These are phyloP conservation scores for Lentinus tigrinus DNA, from an alignment of 768 basidiomycete species.

Conservation along the genomic window DNA sequence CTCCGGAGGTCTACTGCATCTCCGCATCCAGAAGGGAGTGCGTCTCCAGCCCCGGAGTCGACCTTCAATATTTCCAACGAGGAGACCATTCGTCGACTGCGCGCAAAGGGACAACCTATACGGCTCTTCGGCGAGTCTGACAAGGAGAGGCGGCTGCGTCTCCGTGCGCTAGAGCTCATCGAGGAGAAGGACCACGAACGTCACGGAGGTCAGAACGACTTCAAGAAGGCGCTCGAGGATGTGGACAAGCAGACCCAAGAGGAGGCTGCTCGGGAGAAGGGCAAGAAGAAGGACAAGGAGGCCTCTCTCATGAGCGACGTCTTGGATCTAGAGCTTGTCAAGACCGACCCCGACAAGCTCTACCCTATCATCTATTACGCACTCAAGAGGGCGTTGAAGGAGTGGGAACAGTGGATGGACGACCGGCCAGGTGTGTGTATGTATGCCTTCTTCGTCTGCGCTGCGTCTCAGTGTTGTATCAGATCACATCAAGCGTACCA, in stretches of 20 bases:
- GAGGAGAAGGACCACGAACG: slow-evolving; percentile 85
- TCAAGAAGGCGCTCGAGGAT: slow-evolving; percentile 85
- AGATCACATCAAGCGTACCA: slow-evolving; percentile 86
- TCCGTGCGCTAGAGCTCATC: slow-evolving; percentile 92
- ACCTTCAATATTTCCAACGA: slow-evolving; percentile 90
- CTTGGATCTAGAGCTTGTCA: slow-evolving; percentile 79
- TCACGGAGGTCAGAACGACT: slow-evolving; percentile 90
- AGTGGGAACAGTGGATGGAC: slow-evolving; percentile 96
- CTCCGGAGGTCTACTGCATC: slow-evolving; percentile 19
- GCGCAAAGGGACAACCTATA: slow-evolving; percentile 91
- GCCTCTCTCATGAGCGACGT: slow-evolving; percentile 48
- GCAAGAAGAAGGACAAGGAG: slow-evolving; percentile 54
- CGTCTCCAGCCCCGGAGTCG: slow-evolving; percentile 45
- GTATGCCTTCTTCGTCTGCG: neutral
- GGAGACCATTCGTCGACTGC: slow-evolving; percentile 85
- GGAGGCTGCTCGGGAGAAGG: slow-evolving; percentile 42
- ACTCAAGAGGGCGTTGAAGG: slow-evolving; percentile 86
- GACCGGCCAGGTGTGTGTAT: slow-evolving; percentile 75
- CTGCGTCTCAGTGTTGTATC: neutral
- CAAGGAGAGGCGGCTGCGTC: slow-evolving; percentile 84
- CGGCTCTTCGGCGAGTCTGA: slow-evolving; percentile 94
- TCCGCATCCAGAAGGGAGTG: slow-evolving; percentile 22
- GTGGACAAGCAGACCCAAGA: slow-evolving; percentile 51
- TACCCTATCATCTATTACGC: slow-evolving; percentile 98
- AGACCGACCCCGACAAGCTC: slow-evolving; percentile 90